Percentiles rank a stretch among this genome's conserved stretches.
Evolutionary conservation across 2,329 filamentous ascomycete genomes (phyloP).

Genomic region (Leptographium galeiforme): DNA sequence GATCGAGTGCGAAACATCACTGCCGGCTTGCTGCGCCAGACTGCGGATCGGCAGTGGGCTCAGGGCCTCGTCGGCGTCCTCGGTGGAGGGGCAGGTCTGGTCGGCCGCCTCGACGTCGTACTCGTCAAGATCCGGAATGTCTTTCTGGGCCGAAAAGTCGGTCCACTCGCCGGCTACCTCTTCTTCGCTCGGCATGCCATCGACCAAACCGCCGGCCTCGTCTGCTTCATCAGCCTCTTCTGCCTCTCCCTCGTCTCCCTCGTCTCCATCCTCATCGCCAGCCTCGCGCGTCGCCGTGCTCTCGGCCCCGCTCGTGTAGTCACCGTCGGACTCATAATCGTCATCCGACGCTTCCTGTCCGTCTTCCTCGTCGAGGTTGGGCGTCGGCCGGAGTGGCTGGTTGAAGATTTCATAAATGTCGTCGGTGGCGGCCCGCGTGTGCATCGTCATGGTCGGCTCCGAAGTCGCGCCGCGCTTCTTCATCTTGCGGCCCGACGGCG

Average conservation of each 20-base stretch:
- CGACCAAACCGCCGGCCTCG: constrained; percentile 31
- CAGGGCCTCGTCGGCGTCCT: constrained; percentile 16
- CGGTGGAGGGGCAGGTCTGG: background rate
- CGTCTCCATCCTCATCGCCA: constrained; percentile 32
- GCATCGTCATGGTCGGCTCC: constrained; percentile 96
- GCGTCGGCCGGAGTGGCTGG: constrained; percentile 48
- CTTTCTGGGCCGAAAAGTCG: constrained; percentile 64
- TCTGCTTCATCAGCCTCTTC: constrained; percentile 30
- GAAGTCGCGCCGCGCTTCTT: constrained; percentile 54
- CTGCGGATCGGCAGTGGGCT: constrained; percentile 7
- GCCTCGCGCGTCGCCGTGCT: constrained; percentile 58
- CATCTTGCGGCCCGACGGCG: constrained; percentile 72
- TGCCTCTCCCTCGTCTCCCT: constrained; percentile 36
- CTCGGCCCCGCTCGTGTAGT: constrained; percentile 76
- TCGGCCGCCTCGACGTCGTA: background rate
- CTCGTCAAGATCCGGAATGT: constrained; percentile 21
- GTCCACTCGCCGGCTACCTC: constrained; percentile 75
- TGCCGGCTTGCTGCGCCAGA: background rate
- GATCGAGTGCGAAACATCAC: background rate
- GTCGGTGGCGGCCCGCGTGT: constrained; percentile 87
- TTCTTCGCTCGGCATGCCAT: constrained; percentile 23
- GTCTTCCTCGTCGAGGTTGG: constrained; percentile 24
- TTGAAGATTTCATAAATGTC: constrained; percentile 98
- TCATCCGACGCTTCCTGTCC: constrained; percentile 26
- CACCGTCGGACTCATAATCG: constrained; percentile 57